Base-by-base conservation (phyloP, 257 asterid genomes). In the Misopates orontium region DNA sequence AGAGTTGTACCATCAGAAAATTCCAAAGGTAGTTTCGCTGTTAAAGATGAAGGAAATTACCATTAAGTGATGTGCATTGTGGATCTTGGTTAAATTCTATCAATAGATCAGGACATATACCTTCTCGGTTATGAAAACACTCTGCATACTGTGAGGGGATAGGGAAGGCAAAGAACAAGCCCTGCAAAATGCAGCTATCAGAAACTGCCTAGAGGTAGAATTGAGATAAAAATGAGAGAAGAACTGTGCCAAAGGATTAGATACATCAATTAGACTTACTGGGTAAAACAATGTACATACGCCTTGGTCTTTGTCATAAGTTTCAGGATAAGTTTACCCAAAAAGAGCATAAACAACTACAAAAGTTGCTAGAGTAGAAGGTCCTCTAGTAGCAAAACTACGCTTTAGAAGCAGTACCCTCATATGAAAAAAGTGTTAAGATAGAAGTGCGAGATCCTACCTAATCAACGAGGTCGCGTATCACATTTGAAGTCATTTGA, bases 1-100 rank as follows among this genome's bases (percentile, higher is more conserved):
- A 95, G 95, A 77, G 96, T 87, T 56, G 93, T 87, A 66, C 96
- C 96, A 75, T 89, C 95, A 13, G 96, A 91, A 73, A 89, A 89
- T 81, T 87, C 96, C 73, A 89, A 74, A 21, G 96, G 96, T 54
- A 87, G 84, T 77, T 84, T 91, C 48, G 95, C 96, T 89, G 23
- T 45, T 61, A 25, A 62, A 25, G n/a, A 50, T 57, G 24, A 40
- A 53, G 49, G 47, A 22, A 24, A 62, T 48, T 19, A 39, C n/a
- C 50, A 57, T 18, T 72, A 31, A 79, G 75, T 53, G 10, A 51
- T 5, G 21, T 25, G 56, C 60, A 56, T 64, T 42, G 48, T 17
- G 28, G 47, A 14, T n/a, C 18, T 24, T 39, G 23, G 45, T 63
- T 10, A 58, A 28, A 21, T 62, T 12, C 41, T 50, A 51, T 55